Evolutionary conservation across 202 grass and related monocot species (phyloP).

Genomic region (Saccharum hybrid): DNA sequence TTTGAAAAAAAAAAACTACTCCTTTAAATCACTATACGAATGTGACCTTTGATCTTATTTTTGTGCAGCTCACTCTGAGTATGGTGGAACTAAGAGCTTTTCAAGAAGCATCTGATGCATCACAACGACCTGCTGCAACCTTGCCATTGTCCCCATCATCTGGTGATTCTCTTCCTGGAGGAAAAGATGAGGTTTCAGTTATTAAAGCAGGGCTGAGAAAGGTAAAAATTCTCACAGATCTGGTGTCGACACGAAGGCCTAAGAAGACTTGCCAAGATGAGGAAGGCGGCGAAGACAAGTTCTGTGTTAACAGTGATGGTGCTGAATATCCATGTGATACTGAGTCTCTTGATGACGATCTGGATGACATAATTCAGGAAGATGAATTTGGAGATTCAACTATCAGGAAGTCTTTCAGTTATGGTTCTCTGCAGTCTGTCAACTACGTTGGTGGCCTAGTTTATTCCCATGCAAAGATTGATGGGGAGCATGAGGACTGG

Average conservation of each 20-base stretch:
- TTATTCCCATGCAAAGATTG: constrained; percentile 60
- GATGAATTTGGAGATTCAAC: constrained; percentile 52
- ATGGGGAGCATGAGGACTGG: constrained; percentile 75
- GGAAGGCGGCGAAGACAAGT: constrained; percentile 73
- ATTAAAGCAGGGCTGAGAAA: constrained; percentile 92
- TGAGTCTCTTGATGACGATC: constrained; percentile 67
- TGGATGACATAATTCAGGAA: constrained; percentile 57
- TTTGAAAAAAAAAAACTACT: neutral
- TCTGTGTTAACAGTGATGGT: constrained; percentile 69
- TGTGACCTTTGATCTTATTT: constrained; percentile 21
- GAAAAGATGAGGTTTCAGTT: constrained; percentile 88
- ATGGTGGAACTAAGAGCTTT: constrained; percentile 67
- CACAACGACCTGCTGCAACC: constrained; percentile 46
- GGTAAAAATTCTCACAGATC: constrained; percentile 83
- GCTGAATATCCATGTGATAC: constrained; percentile 77
- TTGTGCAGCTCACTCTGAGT: constrained; percentile 73
- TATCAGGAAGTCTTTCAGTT: constrained; percentile 95
- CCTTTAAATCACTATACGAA: neutral
- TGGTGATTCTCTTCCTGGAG: constrained; percentile 56
- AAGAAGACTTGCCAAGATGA: constrained; percentile 74
- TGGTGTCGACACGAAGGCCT: constrained; percentile 69
- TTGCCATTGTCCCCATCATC: constrained; percentile 70
- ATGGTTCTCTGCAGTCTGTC: constrained; percentile 77
- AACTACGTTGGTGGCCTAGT: constrained; percentile 60
- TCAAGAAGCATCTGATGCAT: constrained; percentile 62